Conservation (phyloP, 1,284 basidiomycete species). For the Phlebopus sp. region DNA sequence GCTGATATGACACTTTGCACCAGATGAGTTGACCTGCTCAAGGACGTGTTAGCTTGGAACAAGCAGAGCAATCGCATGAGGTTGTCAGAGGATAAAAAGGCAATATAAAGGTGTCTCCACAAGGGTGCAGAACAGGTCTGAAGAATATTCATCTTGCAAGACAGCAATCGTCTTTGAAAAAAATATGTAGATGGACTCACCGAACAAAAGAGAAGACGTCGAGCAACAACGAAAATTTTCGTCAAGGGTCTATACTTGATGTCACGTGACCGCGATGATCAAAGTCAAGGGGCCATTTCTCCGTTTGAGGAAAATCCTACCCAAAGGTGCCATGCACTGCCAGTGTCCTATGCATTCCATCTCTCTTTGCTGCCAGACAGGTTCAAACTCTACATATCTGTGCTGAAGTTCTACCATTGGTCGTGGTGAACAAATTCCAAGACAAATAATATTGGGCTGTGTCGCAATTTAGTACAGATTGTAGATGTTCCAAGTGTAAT, state of each 20-base stretch:
- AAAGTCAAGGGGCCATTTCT: no score
- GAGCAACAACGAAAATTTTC: neutral
- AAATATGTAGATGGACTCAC: constrained; percentile 11
- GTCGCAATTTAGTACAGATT: no score
- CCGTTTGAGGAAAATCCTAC: no score
- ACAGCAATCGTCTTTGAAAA: no score
- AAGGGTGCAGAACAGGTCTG: constrained; percentile 31
- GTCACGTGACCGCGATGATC: constrained; percentile 11
- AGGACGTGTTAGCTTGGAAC: constrained; percentile 4
- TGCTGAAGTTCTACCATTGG: no score
- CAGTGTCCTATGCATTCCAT: no score
- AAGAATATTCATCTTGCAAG: constrained; percentile 23
- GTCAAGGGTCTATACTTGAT: neutral
- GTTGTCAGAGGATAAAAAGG: constrained; percentile 20
- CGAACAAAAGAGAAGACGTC: neutral
- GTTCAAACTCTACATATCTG: no score
- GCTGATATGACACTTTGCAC: neutral
- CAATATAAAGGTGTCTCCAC: constrained; percentile 27
- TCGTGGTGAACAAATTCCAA: no score
- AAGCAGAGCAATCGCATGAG: neutral
- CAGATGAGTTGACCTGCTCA: neutral
- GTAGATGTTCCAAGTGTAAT: no score
- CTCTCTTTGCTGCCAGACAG: no score
- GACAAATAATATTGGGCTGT: no score
- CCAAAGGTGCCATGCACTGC: no score